Conservation (phyloP, 805 yeast species). For the Saturnispora serradocipensis region DNA sequence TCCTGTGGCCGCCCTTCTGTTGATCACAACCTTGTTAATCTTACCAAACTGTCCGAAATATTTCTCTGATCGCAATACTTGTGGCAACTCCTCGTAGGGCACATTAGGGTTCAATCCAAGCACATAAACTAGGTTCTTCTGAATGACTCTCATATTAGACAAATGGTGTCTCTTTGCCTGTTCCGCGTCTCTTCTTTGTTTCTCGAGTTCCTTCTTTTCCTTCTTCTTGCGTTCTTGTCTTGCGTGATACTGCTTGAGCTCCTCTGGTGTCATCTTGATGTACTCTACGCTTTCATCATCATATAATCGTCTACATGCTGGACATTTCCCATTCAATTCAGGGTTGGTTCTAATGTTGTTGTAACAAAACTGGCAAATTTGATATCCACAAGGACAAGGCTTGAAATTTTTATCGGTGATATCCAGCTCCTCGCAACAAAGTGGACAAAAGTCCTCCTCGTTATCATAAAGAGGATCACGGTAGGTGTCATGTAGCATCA, state of each 20-base stretch:
- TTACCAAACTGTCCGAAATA: conserved; percentile 99
- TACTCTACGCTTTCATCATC: conserved; percentile 92
- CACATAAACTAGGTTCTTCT: conserved; percentile 92
- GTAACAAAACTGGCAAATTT: conserved; percentile 96
- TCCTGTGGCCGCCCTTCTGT: conserved; percentile 54
- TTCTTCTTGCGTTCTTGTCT: conserved; percentile 75
- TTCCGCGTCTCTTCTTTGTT: conserved; percentile 86
- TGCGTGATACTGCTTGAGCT: conserved; percentile 71
- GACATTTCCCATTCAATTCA: conserved; percentile 91
- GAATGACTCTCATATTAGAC: conserved; percentile 97
- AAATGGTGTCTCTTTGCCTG: conserved; percentile 76
- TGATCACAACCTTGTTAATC: conserved; percentile 87
- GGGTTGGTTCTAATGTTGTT: conserved; percentile 94
- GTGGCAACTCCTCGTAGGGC: conserved; percentile 77
- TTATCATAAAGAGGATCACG: conserved; percentile 53
- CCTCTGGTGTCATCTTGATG: conserved; percentile 75
- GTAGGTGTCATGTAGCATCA: conserved; percentile 17
- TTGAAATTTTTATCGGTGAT: conserved; percentile 90
- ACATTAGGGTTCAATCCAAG: conserved; percentile 88
- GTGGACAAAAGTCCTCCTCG: conserved; percentile 80
- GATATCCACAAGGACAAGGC: conserved; percentile 99
- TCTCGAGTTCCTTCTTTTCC: conserved; percentile 77
- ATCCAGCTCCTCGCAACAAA: conserved; percentile 97
- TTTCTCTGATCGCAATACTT: conserved; percentile 76
- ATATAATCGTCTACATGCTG: conserved; percentile 91